Evolutionary conservation across 164 flowering plant genomes (phyloP).

Genomic region (Stephania cephalantha): DNA sequence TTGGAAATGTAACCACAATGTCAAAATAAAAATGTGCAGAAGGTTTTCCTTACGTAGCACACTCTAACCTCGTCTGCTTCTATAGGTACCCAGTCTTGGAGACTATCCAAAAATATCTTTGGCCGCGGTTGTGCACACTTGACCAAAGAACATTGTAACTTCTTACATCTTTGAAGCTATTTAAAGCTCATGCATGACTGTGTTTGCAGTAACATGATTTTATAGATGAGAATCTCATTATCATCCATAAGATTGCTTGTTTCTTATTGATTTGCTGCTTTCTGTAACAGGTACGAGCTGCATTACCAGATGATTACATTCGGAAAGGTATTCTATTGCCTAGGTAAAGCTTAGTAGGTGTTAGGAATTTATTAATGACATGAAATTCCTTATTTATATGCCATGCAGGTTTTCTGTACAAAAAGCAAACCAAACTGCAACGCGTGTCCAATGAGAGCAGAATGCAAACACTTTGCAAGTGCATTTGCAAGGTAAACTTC

Average conservation of each 20-base stretch:
- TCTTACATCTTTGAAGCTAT: slow-evolving; percentile 7
- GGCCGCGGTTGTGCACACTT: slow-evolving; percentile 75
- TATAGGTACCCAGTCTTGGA: slow-evolving; percentile 70
- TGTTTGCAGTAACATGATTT: background rate
- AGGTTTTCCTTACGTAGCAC: background rate
- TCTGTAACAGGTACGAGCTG: slow-evolving; percentile 60
- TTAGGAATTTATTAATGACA: background rate
- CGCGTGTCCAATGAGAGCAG: slow-evolving; percentile 80
- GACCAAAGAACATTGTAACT: slow-evolving; percentile 65
- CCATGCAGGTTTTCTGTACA: slow-evolving; percentile 78
- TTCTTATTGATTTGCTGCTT: slow-evolving; percentile 15
- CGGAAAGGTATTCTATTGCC: slow-evolving; percentile 61
- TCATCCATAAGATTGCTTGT: background rate
- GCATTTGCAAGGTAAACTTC: slow-evolving; percentile 60
- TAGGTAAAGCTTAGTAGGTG: background rate
- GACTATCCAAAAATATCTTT: slow-evolving; percentile 69
- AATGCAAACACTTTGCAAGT: slow-evolving; percentile 86
- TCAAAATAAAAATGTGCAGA: background rate
- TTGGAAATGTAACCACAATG: slow-evolving; percentile 51
- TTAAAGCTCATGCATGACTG: background rate
- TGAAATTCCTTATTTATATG: background rate
- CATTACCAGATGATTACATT: slow-evolving; percentile 94
- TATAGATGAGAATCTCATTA: slow-evolving; percentile 5
- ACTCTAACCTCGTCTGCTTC: slow-evolving; percentile 7
- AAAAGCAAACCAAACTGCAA: slow-evolving; percentile 78